Evolutionary conservation across 192 early-diverging fungal genomes (phyloP).

Genomic region (Haplosporangium gracile): DNA sequence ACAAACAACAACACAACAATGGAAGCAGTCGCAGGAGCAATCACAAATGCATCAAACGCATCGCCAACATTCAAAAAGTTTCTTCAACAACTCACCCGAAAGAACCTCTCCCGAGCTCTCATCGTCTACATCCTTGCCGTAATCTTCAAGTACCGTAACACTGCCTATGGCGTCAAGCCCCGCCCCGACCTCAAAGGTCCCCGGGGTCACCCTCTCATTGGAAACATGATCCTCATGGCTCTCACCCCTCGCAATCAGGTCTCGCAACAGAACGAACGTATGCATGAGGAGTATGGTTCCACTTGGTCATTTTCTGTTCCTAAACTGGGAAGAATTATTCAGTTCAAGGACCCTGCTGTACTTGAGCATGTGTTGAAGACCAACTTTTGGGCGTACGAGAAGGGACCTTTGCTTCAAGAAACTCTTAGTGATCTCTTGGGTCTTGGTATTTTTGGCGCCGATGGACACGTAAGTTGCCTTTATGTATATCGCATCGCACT

Average conservation of each 20-base stretch:
- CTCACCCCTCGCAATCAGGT: slow-evolving; percentile 9
- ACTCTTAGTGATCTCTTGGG: slow-evolving; percentile 34
- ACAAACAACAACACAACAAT: background rate
- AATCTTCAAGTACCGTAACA: slow-evolving; percentile 45
- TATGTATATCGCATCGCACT: background rate
- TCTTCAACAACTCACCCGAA: slow-evolving; percentile 20
- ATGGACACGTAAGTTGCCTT: slow-evolving; percentile 22
- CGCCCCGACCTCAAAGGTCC: slow-evolving; percentile 47
- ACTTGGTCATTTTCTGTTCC: slow-evolving; percentile 32
- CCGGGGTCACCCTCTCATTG: slow-evolving; percentile 41
- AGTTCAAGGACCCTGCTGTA: slow-evolving; percentile 30
- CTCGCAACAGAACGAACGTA: slow-evolving; percentile 17
- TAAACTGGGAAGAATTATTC: slow-evolving; percentile 32
- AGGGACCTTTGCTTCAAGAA: slow-evolving; percentile 22
- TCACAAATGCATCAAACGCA: slow-evolving; percentile 8
- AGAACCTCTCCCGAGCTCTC: slow-evolving; percentile 21
- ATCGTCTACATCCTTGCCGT: slow-evolving; percentile 33
- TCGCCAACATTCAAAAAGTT: slow-evolving; percentile 20
- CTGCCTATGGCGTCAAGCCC: slow-evolving; percentile 24
- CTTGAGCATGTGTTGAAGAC: slow-evolving; percentile 54
- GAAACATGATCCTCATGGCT: slow-evolving; percentile 41
- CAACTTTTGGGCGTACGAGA: slow-evolving; percentile 53
- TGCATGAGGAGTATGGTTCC: slow-evolving; percentile 19
- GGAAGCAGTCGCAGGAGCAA: slow-evolving; percentile 19
- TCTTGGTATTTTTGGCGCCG: slow-evolving; percentile 50